Evolutionary conservation across 2,329 filamentous ascomycete species (phyloP), one percentile per base, ranked within the genome.

Genomic region (Hypoxylon sp.): DNA sequence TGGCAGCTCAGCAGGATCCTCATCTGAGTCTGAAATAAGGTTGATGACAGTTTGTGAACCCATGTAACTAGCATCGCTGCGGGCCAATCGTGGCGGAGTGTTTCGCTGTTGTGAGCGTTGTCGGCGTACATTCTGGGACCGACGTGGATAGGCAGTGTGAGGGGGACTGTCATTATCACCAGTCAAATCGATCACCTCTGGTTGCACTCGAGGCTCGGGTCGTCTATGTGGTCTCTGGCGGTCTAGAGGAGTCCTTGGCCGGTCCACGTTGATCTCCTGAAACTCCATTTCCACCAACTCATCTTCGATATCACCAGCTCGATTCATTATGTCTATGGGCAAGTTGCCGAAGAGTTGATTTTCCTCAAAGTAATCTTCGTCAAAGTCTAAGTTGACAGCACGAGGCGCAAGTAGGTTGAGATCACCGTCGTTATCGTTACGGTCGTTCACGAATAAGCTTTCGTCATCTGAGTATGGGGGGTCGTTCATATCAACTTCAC

Each of bases 11-110:
- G 55, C 50, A 53, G 64, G 71, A 11, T 69, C 73, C 24, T 76
- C 75, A 37, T 78, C 77, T 5, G 74, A 75, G 58, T 78, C 77
- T 0, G 76, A 78, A 44, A 74, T 70, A 13, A 78, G 69, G 22
- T 77, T 58, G 48, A 78, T 78, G 17, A 77, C 67, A 5, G 69
- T 69, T 13, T 65, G 68, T 3, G 51, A 24, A 24, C 66, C 68
- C 31, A 77, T 68, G 66, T 78, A 77, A 47, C 69, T 74, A 31
- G 71, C 73, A 59, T 79, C 77, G 51, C 75, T 78, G 14, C 77
- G 73, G 19, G 74, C 72, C 9, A 78, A 44, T 35, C 73, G 72
- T 0, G 76, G 77, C 14, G 75, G 75, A 2, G 65, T 66, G 42
- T 68, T 71, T 52, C 70, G 70, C 17, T 68, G 67, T 6, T 75